Base-by-base conservation (phyloP, 257 asterid species). In the Solanum rostratum region DNA sequence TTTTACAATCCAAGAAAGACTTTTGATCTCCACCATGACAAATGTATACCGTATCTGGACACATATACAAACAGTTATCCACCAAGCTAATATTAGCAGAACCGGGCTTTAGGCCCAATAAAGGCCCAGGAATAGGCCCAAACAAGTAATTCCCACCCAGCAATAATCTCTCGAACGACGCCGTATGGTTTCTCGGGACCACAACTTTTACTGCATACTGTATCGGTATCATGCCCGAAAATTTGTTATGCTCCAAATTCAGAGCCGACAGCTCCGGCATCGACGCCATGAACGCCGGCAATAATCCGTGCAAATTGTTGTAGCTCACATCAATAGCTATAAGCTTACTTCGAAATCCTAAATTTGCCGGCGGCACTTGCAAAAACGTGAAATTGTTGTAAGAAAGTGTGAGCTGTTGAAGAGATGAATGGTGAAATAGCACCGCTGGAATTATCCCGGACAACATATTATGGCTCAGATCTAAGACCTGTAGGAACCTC, bases 71-170 rank as follows among this genome's bases (percentile, higher is more conserved):
- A 57, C 86, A 87, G 37, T 82, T 87, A 65, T 83, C 86, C 85
- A 82, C 88, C 50, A 88, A 83, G 29, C 85, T 85, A 53, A 88
- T 19, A 27, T 79, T 80, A 15, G n/a, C 55, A 19, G 80, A 62
- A 41, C 82, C 82, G 3, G 68, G 81, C 10, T 85, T 85, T 59
- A 87, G 83, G 78, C 80, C 84, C 85, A 83, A 18, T 13, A 88
- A 66, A 11, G 57, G 85, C 50, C 85, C 83, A 74, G 88, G 85
- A 30, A 88, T 85, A 2, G 86, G 87, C 88, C 90, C 90, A 79
- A 80, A 83, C 74, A 85, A 85, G 29, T 88, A 85, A 41, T 88
- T 88, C 49, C 85, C 68, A 10, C 86, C 86, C 45, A 86, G 10
- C 83, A 86, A 68, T 39, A 86, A 74, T 43, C 89, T 60, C 52